A percentile compares a stretch with the other conserved stretches of the same genome.
phyloP scores from a whole-genome alignment of 1,284 basidiomycete species.

The Tremellales sp. region DNA sequence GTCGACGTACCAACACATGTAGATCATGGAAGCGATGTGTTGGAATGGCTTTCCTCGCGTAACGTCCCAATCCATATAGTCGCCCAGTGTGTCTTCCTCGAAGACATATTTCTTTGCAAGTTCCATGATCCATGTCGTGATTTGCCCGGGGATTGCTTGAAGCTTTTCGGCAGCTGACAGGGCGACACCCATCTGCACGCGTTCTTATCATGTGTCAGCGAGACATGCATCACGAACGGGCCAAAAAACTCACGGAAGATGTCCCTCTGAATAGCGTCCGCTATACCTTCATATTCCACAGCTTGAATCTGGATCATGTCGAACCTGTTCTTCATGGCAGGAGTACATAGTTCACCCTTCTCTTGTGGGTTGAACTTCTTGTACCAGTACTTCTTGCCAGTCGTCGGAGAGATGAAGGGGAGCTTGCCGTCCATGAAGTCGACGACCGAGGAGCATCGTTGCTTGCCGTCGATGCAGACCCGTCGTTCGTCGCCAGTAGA shows the following conservation, averaged over 20 bases:
- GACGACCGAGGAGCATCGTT: slow-evolving; percentile 39
- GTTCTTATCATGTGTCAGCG: slow-evolving; percentile 30
- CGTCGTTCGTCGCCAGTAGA: slow-evolving; percentile 20
- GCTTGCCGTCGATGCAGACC: slow-evolving; percentile 46
- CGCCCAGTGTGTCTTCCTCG: slow-evolving; percentile 13
- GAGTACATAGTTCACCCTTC: slow-evolving; percentile 1
- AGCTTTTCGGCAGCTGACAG: slow-evolving; percentile 43
- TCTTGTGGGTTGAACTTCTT: slow-evolving; percentile 5
- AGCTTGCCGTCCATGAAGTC: slow-evolving; percentile 41
- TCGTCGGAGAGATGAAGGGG: slow-evolving; percentile 26
- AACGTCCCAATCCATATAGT: slow-evolving; percentile 17
- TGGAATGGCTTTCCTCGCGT: slow-evolving; percentile 32
- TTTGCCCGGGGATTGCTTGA: slow-evolving; percentile 35
- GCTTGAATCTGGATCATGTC: slow-evolving; percentile 31
- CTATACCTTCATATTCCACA: slow-evolving; percentile 33
- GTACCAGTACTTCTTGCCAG: slow-evolving; percentile 35
- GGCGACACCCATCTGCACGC: slow-evolving; percentile 45
- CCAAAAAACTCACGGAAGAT: slow-evolving; percentile 41
- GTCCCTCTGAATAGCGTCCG: slow-evolving; percentile 37
- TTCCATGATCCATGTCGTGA: slow-evolving; percentile 26
- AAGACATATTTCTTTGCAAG: slow-evolving; percentile 32
- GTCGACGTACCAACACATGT: slow-evolving; percentile 13
- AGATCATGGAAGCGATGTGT: slow-evolving; percentile 18
- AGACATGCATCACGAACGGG: not conserved
- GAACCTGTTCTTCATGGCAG: slow-evolving; percentile 37